These are phyloP conservation scores for Vaccinium macrocarpon DNA, from an alignment of 148 eudicot species.

Conservation along the genomic window DNA sequence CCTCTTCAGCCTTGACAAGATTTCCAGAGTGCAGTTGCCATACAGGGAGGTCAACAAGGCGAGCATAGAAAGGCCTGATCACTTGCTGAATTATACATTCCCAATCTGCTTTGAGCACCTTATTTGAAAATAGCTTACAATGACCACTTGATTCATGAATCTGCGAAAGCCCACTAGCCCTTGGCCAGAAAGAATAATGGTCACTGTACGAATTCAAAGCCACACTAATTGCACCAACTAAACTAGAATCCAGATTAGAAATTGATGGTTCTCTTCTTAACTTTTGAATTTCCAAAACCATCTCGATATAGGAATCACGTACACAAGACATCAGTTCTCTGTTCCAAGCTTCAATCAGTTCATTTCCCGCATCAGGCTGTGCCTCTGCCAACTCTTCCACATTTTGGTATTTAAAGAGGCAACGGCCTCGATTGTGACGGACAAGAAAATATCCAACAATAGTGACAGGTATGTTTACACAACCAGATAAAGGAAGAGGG, in stretches of 20 bases:
- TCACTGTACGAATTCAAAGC: conserved; percentile 55
- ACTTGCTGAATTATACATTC: conserved; percentile 74
- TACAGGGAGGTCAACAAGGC: conserved; percentile 79
- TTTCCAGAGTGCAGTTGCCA: conserved; percentile 95
- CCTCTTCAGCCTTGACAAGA: conserved; percentile 85
- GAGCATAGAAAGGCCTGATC: conserved; percentile 81
- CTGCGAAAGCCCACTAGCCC: conserved; percentile 44
- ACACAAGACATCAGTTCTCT: conserved; percentile 91
- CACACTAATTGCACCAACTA: conserved; percentile 37
- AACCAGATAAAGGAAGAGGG: conserved; percentile 81
- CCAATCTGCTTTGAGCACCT: conserved; percentile 67
- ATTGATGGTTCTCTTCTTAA: conserved; percentile 55
- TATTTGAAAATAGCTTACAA: conserved; percentile 24
- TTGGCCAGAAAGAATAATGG: conserved; percentile 86
- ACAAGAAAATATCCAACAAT: conserved; percentile 86
- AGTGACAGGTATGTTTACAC: conserved; percentile 63
- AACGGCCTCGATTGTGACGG: conserved; percentile 89
- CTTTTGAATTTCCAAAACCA: conserved; percentile 70
- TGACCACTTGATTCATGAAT: conserved; percentile 31
- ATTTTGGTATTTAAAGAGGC: conserved; percentile 74
- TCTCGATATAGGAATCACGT: conserved; percentile 84
- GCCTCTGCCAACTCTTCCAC: conserved; percentile 31
- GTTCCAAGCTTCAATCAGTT: conserved; percentile 96
- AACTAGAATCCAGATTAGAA: conserved; percentile 55
- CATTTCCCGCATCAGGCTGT: conserved; percentile 82